Evolutionary conservation across 805 yeast genomes (phyloP).

Genomic region (Suhomyces pyralidae): DNA sequence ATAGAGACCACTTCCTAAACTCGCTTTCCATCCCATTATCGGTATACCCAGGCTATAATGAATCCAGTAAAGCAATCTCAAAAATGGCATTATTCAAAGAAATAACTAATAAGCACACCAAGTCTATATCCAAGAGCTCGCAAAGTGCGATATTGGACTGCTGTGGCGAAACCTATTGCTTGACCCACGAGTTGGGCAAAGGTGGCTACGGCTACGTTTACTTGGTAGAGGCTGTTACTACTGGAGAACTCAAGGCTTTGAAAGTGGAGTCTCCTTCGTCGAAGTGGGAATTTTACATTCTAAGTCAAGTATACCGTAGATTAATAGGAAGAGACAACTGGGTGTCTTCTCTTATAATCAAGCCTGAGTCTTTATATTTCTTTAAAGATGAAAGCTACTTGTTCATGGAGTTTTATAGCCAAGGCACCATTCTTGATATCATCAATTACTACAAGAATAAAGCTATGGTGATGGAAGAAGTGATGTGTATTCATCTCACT

Average conservation of each 20-base stretch:
- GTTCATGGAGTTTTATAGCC: slow-evolving; percentile 58
- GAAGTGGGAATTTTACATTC: slow-evolving; percentile 79
- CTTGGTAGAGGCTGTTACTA: slow-evolving; percentile 54
- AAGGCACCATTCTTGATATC: slow-evolving; percentile 72
- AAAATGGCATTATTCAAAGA: slow-evolving; percentile 31
- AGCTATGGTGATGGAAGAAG: slow-evolving; percentile 49
- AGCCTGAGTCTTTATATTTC: slow-evolving; percentile 49
- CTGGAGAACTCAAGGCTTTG: slow-evolving; percentile 58
- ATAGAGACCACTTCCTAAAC: slow-evolving; percentile 39
- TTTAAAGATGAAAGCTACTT: slow-evolving; percentile 69
- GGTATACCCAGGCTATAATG: slow-evolving; percentile 30
- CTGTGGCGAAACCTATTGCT: slow-evolving; percentile 43
- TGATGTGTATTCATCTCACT: slow-evolving; percentile 58
- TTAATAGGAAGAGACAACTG: slow-evolving; percentile 22
- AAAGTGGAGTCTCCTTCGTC: slow-evolving; percentile 70
- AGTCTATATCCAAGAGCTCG: slow-evolving; percentile 31
- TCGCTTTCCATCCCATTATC: slow-evolving; percentile 35
- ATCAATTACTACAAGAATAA: slow-evolving; percentile 46
- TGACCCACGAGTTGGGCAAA: slow-evolving; percentile 61
- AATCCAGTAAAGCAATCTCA: slow-evolving; percentile 26
- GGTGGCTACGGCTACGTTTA: slow-evolving; percentile 84
- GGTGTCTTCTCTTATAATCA: slow-evolving; percentile 31
- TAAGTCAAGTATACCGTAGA: slow-evolving; percentile 54
- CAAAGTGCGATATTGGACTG: slow-evolving; percentile 43
- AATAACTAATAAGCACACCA: slow-evolving; percentile 34